Percentiles rank a stretch among this genome's conserved stretches.
phyloP scores from a whole-genome alignment of 2,329 filamentous ascomycete genomes.

The Cladobotryum mycophilum region DNA sequence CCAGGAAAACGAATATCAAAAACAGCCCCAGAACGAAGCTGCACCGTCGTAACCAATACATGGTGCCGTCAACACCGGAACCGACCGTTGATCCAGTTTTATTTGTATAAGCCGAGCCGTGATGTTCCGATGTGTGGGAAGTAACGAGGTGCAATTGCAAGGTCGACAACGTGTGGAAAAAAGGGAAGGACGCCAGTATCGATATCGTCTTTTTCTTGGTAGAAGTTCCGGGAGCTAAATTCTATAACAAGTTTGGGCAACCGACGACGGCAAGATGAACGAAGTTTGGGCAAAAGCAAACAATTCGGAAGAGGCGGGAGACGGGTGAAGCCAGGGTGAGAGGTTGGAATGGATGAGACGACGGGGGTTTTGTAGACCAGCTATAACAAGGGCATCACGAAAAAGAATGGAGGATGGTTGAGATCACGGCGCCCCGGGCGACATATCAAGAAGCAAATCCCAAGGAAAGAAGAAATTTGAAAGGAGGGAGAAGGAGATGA shows the following conservation, averaged over 20 bases:
- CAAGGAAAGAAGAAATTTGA: background rate
- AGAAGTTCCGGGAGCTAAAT: background rate
- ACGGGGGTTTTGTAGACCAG: background rate
- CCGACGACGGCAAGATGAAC: constrained; percentile 1
- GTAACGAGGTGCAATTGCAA: too few relatives aligned
- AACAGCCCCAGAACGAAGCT: constrained; percentile 34
- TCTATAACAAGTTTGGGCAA: background rate
- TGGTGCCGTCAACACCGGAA: constrained; percentile 18
- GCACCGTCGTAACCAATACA: constrained; percentile 43
- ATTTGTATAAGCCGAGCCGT: background rate
- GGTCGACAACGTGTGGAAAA: too few relatives aligned
- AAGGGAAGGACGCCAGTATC: background rate
- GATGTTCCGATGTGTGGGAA: too few relatives aligned
- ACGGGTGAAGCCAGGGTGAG: background rate
- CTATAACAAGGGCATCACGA: constrained; percentile 18
- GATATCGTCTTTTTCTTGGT: background rate
- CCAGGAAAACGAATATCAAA: constrained; percentile 39
- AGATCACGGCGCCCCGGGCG: constrained; percentile 21
- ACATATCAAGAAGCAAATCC: constrained; percentile 13
- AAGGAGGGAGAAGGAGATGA: background rate
- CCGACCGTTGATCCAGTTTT: background rate
- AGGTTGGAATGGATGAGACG: background rate
- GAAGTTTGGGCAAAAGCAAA: background rate
- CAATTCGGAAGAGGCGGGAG: constrained; percentile 4
- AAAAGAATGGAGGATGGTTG: constrained; percentile 10